phyloP scores from a whole-genome alignment of 75 land plant genomes.

The Pseudotsuga menziesii region DNA sequence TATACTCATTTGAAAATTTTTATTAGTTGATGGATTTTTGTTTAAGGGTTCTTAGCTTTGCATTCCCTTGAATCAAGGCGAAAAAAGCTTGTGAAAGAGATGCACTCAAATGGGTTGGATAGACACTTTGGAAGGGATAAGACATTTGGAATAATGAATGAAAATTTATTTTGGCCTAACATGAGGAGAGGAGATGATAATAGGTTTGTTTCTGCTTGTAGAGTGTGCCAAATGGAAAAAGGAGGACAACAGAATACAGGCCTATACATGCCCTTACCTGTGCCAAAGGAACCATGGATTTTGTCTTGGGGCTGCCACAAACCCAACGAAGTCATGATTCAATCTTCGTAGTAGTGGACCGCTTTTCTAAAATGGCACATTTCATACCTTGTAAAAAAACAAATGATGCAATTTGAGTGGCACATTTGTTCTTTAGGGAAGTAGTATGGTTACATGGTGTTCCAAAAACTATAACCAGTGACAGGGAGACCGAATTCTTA shows the following conservation, averaged over 20 bases:
- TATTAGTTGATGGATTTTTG: neutral
- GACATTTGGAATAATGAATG: neutral
- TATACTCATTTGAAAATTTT: neutral
- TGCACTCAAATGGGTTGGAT: neutral
- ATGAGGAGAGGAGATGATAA: neutral
- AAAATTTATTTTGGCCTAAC: too few species aligned
- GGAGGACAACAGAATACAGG: neutral
- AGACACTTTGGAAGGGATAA: neutral
- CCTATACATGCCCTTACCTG: neutral
- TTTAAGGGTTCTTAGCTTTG: too few species aligned
- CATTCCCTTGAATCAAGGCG: too few species aligned
- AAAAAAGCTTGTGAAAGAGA: neutral
- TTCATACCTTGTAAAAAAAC: neutral
- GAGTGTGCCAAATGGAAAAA: neutral
- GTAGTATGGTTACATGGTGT: neutral
- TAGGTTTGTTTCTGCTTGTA: neutral
- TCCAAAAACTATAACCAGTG: too few species aligned
- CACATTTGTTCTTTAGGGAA: neutral
- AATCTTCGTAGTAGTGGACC: neutral
- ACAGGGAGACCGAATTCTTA: too few species aligned
- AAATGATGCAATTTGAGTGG: neutral
- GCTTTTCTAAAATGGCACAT: neutral
- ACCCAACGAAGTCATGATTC: neutral
- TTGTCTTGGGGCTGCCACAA: too few species aligned
- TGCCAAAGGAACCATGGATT: neutral